Conservation (phyloP, 306 rosid species). For the Fragaria iinumae region DNA sequence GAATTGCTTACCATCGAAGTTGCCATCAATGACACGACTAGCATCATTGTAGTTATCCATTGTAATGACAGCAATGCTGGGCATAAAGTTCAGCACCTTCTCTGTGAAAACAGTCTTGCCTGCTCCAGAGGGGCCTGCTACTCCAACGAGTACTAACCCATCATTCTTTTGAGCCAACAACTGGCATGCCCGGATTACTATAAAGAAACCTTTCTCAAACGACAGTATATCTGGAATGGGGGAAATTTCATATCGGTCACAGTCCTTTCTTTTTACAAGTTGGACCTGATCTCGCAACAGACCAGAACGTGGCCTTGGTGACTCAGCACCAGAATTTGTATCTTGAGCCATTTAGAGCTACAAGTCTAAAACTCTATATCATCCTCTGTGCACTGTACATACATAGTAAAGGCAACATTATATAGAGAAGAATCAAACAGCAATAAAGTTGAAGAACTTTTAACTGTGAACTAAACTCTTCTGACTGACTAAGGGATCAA, state of each 20-base stretch:
- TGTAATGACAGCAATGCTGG: slow-evolving; percentile 88
- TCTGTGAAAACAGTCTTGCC: slow-evolving; percentile 97
- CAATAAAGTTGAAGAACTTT: not conserved
- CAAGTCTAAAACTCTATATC: not conserved
- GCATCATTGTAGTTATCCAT: slow-evolving; percentile 97
- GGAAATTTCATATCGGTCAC: slow-evolving; percentile 75
- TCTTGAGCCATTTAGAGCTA: slow-evolving; percentile 62
- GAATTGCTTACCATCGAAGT: slow-evolving; percentile 69
- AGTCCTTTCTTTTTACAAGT: slow-evolving; percentile 67
- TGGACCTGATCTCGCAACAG: slow-evolving; percentile 88
- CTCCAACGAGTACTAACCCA: slow-evolving; percentile 85
- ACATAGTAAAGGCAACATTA: slow-evolving; percentile 17
- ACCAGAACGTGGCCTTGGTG: slow-evolving; percentile 68
- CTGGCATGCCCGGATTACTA: slow-evolving; percentile 92
- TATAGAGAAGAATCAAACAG: not conserved
- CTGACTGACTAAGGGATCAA: not conserved
- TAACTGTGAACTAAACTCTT: not conserved
- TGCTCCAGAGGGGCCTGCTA: slow-evolving; percentile 99
- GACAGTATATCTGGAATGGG: slow-evolving; percentile 74
- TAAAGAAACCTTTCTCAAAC: slow-evolving; percentile 96
- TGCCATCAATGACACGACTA: slow-evolving; percentile 92
- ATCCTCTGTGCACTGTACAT: slow-evolving; percentile 23
- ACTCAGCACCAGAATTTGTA: slow-evolving; percentile 53
- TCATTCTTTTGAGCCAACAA: slow-evolving; percentile 88
- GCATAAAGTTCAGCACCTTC: slow-evolving; percentile 82